Evolutionary conservation across 148 eudicot species (phyloP).

Genomic region (Persicaria tinctoria): DNA sequence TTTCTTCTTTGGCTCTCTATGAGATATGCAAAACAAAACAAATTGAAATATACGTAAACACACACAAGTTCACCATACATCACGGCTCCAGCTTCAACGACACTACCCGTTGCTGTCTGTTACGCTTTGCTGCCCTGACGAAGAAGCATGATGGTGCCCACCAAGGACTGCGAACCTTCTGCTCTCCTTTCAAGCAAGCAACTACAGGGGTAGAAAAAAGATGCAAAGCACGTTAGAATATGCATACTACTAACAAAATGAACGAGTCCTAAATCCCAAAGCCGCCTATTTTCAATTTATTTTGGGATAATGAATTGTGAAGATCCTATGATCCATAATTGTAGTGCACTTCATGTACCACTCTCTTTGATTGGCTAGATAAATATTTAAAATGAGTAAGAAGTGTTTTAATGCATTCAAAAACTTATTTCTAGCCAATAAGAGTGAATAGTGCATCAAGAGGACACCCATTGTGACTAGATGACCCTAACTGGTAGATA

Average conservation of each 20-base stretch:
- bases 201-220: conserved; percentile 27
- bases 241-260: not conserved
- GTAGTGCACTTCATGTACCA: too few species aligned
- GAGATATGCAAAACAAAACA: not conserved
- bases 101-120: conserved; percentile 81
- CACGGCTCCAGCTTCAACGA: conserved; percentile 90
- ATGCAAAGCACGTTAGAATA: not conserved
- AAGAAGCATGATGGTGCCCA: conserved; percentile 94
- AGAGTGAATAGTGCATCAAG: too few species aligned
- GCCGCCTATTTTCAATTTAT: not conserved
- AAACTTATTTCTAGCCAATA: too few species aligned
- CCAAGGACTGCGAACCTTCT: conserved; percentile 83
- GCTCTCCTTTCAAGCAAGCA: conserved; percentile 97
- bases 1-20: not conserved
- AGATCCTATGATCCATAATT: too few species aligned
- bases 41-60: not conserved
- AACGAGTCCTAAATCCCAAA: not conserved
- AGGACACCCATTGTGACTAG: too few species aligned
- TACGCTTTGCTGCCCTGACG: conserved; percentile 69
- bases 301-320: not conserved
- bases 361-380: too few species aligned
- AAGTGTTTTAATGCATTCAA: too few species aligned
- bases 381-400: too few species aligned
- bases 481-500: too few species aligned
- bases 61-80: conserved; percentile 3